Percentiles rank a stretch among this genome's conserved stretches.
phyloP scores from a whole-genome alignment of 225 moss, liverwort and hornwort species.

The Pseudisothecium myosuroides region DNA sequence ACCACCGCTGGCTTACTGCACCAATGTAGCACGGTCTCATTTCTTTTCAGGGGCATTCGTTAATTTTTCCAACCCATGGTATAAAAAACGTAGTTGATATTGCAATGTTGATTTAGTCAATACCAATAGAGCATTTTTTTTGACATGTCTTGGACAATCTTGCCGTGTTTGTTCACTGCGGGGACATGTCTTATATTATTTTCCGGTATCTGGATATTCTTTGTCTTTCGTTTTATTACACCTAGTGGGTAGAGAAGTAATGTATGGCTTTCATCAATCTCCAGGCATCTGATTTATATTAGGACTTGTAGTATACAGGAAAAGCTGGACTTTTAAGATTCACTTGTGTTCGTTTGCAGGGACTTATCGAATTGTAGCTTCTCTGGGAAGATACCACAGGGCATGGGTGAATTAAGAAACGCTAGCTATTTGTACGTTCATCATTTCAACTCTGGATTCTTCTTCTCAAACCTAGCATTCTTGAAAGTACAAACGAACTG shows the following conservation, averaged over 20 bases:
- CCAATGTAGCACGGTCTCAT: neutral
- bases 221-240: neutral
- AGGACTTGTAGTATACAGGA: neutral
- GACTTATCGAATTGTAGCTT: slow-evolving; percentile 45
- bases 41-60: too few species aligned
- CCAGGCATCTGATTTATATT: neutral
- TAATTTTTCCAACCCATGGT: neutral
- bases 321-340: neutral
- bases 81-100: too few species aligned
- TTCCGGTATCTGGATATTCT: neutral
- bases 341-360: slow-evolving; percentile 6
- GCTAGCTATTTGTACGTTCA: slow-evolving; percentile 20
- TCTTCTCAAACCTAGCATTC: neutral
- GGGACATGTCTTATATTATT: neutral
- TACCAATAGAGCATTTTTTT: neutral
- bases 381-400: slow-evolving; percentile 20
- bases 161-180: neutral
- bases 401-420: slow-evolving; percentile 14
- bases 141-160: neutral
- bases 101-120: neutral
- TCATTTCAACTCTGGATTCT: neutral
- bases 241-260: neutral
- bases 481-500: neutral
- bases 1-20: neutral
- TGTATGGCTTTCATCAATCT: neutral